Percentiles rank a stretch among this genome's conserved stretches.
phyloP scores from a whole-genome alignment of 345 rosid species.

The Euphorbia pulcherrima region DNA sequence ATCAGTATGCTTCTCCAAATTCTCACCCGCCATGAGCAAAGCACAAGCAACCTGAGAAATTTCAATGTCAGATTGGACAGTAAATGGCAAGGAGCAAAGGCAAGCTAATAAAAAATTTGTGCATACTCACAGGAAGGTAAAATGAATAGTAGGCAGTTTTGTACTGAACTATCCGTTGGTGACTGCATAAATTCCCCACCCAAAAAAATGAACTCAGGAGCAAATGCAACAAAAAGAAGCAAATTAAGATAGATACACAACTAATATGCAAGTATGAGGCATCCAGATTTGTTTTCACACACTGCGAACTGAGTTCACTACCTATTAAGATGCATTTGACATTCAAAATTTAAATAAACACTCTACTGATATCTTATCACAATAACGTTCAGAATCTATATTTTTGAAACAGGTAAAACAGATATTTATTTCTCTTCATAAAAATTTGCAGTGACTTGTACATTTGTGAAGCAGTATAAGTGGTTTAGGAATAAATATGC shows the following conservation, averaged over 20 bases:
- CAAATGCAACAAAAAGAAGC: not conserved
- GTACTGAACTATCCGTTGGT: slow-evolving; percentile 39
- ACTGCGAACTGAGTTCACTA: not conserved
- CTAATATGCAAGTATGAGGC: not conserved
- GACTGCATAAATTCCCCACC: slow-evolving; percentile 25
- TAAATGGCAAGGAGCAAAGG: not conserved
- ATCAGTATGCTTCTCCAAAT: slow-evolving; percentile 32
- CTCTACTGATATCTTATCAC: not conserved
- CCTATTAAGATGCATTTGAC: not conserved
- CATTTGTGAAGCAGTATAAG: not conserved
- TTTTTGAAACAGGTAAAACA: not conserved
- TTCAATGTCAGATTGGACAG: not conserved
- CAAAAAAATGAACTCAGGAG: not conserved
- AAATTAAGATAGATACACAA: not conserved
- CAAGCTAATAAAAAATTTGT: not conserved
- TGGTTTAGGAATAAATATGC: not conserved
- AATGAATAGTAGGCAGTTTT: slow-evolving; percentile 48
- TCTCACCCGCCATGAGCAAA: slow-evolving; percentile 42
- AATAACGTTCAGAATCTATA: not conserved
- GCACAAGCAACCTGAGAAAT: slow-evolving; percentile 42
- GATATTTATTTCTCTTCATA: not conserved
- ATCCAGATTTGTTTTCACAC: not conserved
- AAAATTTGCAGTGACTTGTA: not conserved
- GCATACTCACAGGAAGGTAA: slow-evolving; percentile 40
- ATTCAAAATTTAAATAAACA: not conserved